Evolutionary conservation across 1,139 yeast species (phyloP).

Genomic region (Eremothecium sinecaudum): DNA sequence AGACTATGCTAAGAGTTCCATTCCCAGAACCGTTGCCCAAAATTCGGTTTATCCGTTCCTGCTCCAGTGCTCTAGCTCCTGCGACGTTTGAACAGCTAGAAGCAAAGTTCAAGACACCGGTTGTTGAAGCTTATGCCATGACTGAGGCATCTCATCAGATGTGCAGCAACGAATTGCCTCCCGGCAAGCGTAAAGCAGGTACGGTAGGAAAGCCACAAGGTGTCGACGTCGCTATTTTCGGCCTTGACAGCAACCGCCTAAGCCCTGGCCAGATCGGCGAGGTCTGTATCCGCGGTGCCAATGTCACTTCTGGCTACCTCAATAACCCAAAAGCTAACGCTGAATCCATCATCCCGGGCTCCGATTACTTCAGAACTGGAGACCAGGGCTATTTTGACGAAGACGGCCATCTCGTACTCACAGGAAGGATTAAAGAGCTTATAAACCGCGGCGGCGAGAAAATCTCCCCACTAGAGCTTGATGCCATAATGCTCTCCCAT

Average conservation of each 20-base stretch:
- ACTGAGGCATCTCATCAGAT: conserved; percentile 67
- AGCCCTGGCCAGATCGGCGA: conserved; percentile 51
- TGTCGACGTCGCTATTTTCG: conserved; percentile 48
- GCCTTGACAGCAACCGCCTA: conserved; percentile 38
- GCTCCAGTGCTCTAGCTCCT: conserved; percentile 61
- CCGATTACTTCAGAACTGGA: conserved; percentile 60
- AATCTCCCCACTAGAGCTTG: conserved; percentile 58
- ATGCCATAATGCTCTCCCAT: conserved; percentile 45
- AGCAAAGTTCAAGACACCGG: conserved; percentile 49
- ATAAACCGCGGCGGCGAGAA: conserved; percentile 66
- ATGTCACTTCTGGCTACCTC: conserved; percentile 62
- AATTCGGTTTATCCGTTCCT: conserved; percentile 56
- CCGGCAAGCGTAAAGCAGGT: conserved; percentile 54
- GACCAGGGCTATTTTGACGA: conserved; percentile 55
- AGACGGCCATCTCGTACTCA: conserved; percentile 49
- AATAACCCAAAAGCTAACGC: conserved; percentile 58
- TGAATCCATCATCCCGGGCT: conserved; percentile 46
- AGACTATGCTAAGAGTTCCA: conserved; percentile 45
- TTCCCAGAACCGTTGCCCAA: conserved; percentile 42
- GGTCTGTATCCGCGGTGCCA: conserved; percentile 52
- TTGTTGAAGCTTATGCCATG: conserved; percentile 69
- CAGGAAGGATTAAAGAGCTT: conserved; percentile 59
- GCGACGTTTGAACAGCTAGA: conserved; percentile 49
- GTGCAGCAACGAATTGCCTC: conserved; percentile 59
- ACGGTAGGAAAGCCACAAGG: conserved; percentile 67